Evolutionary conservation across 1,284 basidiomycete genomes (phyloP), one percentile per base, ranked within the genome.

Genomic region (Blastosporella zonata): DNA sequence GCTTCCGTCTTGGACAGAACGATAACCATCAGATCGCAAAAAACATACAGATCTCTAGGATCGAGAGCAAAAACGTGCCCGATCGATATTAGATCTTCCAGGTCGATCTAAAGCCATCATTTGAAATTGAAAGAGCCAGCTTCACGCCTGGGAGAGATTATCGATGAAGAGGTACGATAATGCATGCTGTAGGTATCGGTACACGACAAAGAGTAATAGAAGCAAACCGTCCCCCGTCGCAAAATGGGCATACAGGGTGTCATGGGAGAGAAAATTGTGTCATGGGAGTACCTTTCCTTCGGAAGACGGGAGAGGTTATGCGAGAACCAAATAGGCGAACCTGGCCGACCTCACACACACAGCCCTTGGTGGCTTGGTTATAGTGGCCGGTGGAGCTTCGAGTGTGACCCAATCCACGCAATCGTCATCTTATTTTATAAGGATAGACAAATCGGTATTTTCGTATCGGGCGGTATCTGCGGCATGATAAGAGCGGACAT

Each of bases 161-260:
- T 54, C 53, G 53, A 54, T 49, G 41, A 40, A 40, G 41, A 25
- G 27, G 21, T n/a, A 23, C 5, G 44, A 54, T 49, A 36, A 44
- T 8, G 29, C 15, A 21, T 21, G 6, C n/a, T 22, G 7, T 6
- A 44, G 34, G 23, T 29, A 13, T 46, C n/a, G 5, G 12, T 13
- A 5, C 17, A 27, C n/a, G n/a, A 47, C 9, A 45, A 37, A 47
- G 31, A 38, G 44, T 36, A 43, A 46, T 47, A 43, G 47, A 49
- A 47, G 45, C 20, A 15, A 20, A 23, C 28, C n/a, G 25, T 21
- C 25, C 33, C 37, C 27, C 3, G 20, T 13, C 22, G 9, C 17
- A 40, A 6, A 27, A 27, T 27, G 34, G 36, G 10, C 41, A 33
- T 13, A 12, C 2, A 5, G 29, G n/a, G 29, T n/a, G 25, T 42